Conservation (phyloP, 306 rosid genomes). For the Boehmeria nivea region DNA sequence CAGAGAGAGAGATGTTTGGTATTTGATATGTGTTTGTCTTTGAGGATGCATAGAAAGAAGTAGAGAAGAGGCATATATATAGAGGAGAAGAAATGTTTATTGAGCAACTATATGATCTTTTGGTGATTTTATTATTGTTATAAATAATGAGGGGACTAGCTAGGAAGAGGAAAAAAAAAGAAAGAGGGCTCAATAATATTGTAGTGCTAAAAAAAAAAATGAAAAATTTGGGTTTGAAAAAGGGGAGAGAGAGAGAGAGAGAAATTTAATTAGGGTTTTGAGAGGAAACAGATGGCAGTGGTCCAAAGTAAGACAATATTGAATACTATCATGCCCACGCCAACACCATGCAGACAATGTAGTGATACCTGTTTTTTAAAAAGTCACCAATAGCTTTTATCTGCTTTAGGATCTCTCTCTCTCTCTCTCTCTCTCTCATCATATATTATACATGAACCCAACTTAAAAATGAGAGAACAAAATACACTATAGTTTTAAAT, state of each 20-base stretch:
- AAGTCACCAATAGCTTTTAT: conserved; percentile 30
- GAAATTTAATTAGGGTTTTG: conserved; percentile 7
- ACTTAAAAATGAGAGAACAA: conserved; percentile 19
- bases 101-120: conserved; percentile 5
- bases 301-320: conserved; percentile 66
- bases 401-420: conserved; percentile 24
- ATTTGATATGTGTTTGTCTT: no score
- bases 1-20: background rate
- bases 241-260: background rate
- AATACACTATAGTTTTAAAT: conserved; percentile 32
- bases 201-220: background rate
- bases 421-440: background rate
- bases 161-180: background rate
- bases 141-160: conserved; percentile 7
- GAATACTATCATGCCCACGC: conserved; percentile 51
- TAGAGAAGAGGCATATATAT: conserved; percentile 38
- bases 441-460: conserved; percentile 37
- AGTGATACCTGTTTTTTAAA: conserved; percentile 29
- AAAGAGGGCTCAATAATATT: no score
- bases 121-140: conserved; percentile 23
- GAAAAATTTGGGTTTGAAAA: background rate
- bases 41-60: conserved; percentile 16
- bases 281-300: conserved; percentile 38
- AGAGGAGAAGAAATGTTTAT: conserved; percentile 29
- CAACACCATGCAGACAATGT: conserved; percentile 47